These are phyloP conservation scores for Agastache rugosa DNA, from an alignment of 257 asterid species.

Conservation along the genomic window DNA sequence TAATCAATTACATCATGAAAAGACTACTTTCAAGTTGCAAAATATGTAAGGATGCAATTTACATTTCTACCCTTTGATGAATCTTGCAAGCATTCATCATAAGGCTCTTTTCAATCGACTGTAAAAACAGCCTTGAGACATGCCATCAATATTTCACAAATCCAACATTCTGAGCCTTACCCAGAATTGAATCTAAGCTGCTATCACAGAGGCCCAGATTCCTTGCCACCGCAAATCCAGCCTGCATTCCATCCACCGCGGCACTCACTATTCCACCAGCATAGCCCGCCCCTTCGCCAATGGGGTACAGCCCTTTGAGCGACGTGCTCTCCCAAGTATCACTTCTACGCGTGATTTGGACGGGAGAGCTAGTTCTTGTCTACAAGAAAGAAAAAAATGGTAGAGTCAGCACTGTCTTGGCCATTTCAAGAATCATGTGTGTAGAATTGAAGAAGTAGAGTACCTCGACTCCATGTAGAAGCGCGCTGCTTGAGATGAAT, in stretches of 20 bases:
- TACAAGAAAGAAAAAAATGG: slow-evolving; percentile 26
- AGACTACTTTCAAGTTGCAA: neutral
- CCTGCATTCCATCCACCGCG: slow-evolving; percentile 90
- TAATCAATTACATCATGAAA: neutral
- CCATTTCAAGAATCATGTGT: neutral
- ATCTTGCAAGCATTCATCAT: too few relatives aligned
- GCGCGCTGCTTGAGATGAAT: slow-evolving; percentile 69
- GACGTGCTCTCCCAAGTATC: slow-evolving; percentile 85
- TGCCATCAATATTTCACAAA: slow-evolving; percentile 55
- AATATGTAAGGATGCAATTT: neutral
- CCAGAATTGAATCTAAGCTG: slow-evolving; percentile 53
- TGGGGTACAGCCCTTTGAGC: slow-evolving; percentile 80
- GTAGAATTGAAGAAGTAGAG: neutral
- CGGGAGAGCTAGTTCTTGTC: slow-evolving; percentile 96
- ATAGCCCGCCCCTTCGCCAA: slow-evolving; percentile 96
- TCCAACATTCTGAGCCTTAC: slow-evolving; percentile 66
- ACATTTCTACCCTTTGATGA: neutral
- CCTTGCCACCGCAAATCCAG: slow-evolving; percentile 81
- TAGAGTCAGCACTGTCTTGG: neutral
- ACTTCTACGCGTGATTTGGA: slow-evolving; percentile 69
- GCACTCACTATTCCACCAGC: slow-evolving; percentile 98
- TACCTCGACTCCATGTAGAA: slow-evolving; percentile 98
- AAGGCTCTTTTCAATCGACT: too few relatives aligned
- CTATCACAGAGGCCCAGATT: slow-evolving; percentile 70
- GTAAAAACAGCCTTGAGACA: neutral